A percentile compares a stretch with the other conserved stretches of the same genome.
phyloP scores from a whole-genome alignment of 768 basidiomycete genomes.

The Termitomyces eurrhizus region DNA sequence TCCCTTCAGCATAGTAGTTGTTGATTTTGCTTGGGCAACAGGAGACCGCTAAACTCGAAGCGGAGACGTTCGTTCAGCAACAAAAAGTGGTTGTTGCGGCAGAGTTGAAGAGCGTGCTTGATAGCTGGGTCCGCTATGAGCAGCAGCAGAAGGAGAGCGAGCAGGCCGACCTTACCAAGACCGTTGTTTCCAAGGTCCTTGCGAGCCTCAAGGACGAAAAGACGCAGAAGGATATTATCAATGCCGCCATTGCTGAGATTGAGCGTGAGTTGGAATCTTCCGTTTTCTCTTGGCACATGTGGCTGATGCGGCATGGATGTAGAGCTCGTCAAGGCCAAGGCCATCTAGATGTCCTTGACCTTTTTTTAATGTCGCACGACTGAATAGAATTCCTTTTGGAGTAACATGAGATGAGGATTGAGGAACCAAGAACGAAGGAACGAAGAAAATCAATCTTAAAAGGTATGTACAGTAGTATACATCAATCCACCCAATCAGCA shows the following conservation, averaged over 20 bases:
- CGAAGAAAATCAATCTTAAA: neutral
- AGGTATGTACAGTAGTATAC: neutral
- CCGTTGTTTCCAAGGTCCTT: slow-evolving; percentile 86
- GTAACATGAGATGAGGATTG: neutral
- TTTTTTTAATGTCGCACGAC: neutral
- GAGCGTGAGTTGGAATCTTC: slow-evolving; percentile 67
- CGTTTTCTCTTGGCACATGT: neutral
- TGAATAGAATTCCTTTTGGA: slow-evolving; percentile 8
- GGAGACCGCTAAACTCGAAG: slow-evolving; percentile 92
- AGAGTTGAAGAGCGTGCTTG: slow-evolving; percentile 92
- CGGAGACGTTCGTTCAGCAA: slow-evolving; percentile 83
- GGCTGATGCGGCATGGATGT: slow-evolving; percentile 1
- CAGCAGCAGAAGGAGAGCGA: slow-evolving; percentile 96
- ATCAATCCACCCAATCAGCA: neutral
- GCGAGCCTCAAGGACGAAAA: slow-evolving; percentile 82
- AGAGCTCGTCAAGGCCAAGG: slow-evolving; percentile 92
- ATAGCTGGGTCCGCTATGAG: slow-evolving; percentile 98
- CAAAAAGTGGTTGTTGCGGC: slow-evolving; percentile 84
- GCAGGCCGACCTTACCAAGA: slow-evolving; percentile 87
- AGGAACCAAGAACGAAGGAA: neutral
- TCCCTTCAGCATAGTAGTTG: neutral
- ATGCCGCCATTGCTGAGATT: slow-evolving; percentile 79
- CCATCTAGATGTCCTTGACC: slow-evolving; percentile 52
- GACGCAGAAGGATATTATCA: slow-evolving; percentile 80
- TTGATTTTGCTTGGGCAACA: slow-evolving; percentile 23